Evolutionary conservation across 129 eudicot species (phyloP).

Genomic region (Solidago caesia): DNA sequence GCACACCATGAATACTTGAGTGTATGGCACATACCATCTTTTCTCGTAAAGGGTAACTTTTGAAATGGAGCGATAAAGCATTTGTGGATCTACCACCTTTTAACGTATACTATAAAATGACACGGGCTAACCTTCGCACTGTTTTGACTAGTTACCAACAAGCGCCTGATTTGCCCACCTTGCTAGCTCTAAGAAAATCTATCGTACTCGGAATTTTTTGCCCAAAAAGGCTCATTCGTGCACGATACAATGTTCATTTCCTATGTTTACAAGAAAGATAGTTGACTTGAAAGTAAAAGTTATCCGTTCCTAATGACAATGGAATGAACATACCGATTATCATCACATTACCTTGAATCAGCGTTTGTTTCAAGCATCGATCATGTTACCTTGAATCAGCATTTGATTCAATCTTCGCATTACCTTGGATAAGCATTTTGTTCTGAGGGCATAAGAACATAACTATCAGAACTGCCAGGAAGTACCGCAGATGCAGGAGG

Average conservation of each 20-base stretch:
- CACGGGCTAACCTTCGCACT: too few species aligned
- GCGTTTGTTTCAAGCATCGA: background rate
- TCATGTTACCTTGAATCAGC: background rate
- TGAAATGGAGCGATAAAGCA: too few species aligned
- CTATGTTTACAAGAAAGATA: background rate
- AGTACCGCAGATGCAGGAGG: conserved; percentile 24
- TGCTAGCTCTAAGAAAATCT: too few species aligned
- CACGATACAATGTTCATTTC: background rate
- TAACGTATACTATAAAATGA: too few species aligned
- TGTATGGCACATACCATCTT: too few species aligned
- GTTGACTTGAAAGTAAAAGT: background rate
- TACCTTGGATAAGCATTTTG: conserved; percentile 3
- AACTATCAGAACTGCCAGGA: conserved; percentile 28
- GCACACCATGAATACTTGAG: too few species aligned
- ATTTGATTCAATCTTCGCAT: background rate
- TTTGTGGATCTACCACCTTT: too few species aligned
- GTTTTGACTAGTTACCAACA: too few species aligned
- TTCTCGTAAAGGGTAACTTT: too few species aligned
- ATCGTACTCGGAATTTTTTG: too few species aligned
- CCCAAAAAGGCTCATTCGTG: background rate
- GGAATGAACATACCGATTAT: background rate
- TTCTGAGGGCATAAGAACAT: conserved; percentile 41
- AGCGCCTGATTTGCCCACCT: too few species aligned
- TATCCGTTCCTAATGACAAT: background rate
- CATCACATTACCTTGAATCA: conserved; percentile 7